Evolutionary conservation across 1,284 basidiomycete genomes (phyloP), one percentile per base, ranked within the genome.

Genomic region (Ganoderma boninense): DNA sequence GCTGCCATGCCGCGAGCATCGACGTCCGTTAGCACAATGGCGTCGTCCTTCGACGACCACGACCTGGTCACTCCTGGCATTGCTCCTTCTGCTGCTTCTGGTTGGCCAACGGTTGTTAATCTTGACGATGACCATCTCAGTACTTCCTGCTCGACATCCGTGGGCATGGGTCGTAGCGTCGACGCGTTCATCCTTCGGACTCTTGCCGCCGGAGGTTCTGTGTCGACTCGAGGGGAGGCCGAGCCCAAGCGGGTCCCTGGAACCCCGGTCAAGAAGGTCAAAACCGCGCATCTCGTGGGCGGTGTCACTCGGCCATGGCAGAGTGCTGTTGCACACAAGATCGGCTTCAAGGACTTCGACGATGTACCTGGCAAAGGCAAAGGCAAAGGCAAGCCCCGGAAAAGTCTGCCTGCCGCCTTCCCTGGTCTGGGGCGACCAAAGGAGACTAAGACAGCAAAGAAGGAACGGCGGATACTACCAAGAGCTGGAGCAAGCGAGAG

Each of bases 261-360:
- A 0, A 95, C 94, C 2, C 93, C 94, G 0, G 91, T 94, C 60
- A 95, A 95, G 84, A 90, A 86, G 76, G 79, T 84, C 69, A 91
- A 91, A 80, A 89, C 87, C 23, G 84, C 86, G 44, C 85, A 87
- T 74, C 80, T 92, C 57, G 84, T 85, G 56, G 87, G 74, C 35
- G 74, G 74, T 26, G 71, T 73, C 7, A 69, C 87, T 61, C 84
- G 92, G 13, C 92, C 90, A 4, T 94, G 92, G 92, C 92, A 93
- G 79, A 93, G 92, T 77, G 92, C 92, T 2, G 86, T 94, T 16
- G 85, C 92, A 8, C 80, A 84, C 73, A 93, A 92, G 80, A 88
- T 93, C 67, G 91, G 89, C 0, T 84, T 89, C 67, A 77, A 77
- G 35, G 84, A 86, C 63, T 88, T 90, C 71, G 89, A 86, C 49